Percentiles rank a stretch among this genome's conserved stretches.
These are phyloP conservation scores for Aspergillaceae sp. DNA, from an alignment of 2,329 filamentous ascomycete species.

Conservation along the genomic window DNA sequence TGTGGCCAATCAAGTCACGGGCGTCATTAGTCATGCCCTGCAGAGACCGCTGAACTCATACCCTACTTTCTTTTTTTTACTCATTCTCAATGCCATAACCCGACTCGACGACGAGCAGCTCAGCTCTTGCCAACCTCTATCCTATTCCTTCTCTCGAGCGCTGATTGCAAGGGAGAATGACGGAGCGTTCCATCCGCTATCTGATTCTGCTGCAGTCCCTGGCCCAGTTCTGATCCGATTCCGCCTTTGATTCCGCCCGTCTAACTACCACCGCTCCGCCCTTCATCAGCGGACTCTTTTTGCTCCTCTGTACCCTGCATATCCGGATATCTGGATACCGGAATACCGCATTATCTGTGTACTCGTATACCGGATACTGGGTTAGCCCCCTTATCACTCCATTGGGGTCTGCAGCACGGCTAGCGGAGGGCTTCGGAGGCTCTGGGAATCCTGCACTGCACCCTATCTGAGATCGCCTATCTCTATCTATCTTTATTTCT, in stretches of 20 bases:
- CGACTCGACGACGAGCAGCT: too few species aligned
- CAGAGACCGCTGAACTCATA: background rate
- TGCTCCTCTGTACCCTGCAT: background rate
- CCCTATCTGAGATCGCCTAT: conserved; percentile 13
- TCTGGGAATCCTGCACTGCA: conserved; percentile 2
- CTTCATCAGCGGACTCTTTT: background rate
- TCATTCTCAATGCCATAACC: too few species aligned
- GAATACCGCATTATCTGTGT: background rate
- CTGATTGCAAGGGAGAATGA: conserved; percentile 15
- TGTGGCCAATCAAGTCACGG: conserved; percentile 3
- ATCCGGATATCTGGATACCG: background rate
- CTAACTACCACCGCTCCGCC: background rate
- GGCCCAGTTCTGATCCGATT: conserved; percentile 3
- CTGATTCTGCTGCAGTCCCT: conserved; percentile 22
- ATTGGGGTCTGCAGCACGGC: background rate
- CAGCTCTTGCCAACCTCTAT: background rate
- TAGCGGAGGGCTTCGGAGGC: conserved; percentile 2
- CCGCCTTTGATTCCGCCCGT: background rate
- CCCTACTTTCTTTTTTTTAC: background rate
- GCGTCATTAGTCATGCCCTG: too few species aligned
- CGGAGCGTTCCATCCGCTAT: conserved; percentile 21
- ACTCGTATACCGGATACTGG: background rate
- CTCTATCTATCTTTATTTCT: conserved; percentile 5
- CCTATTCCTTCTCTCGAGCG: background rate
- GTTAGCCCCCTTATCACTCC: background rate